Conservation (phyloP, 73 alveolate genomes). For the Paramecium sexaurelia region DNA sequence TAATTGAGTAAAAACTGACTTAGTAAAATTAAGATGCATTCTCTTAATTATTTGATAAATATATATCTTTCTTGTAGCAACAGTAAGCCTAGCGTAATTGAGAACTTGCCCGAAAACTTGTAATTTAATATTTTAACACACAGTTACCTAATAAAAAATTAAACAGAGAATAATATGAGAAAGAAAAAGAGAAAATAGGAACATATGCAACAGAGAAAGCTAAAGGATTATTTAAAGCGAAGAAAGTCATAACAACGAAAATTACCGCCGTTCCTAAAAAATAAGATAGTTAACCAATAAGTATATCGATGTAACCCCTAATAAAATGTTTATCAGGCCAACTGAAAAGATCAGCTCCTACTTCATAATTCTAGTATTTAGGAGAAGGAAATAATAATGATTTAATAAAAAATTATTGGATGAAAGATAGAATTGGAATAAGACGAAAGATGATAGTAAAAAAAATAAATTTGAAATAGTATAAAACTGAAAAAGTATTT, state of each 20-base stretch:
- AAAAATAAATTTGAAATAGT: neutral
- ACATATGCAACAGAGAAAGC: constrained; percentile 8
- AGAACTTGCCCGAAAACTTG: neutral
- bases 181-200: neutral
- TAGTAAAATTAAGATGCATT: constrained; percentile 14
- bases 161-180: neutral
- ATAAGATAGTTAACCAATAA: neutral
- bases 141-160: neutral
- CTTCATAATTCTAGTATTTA: neutral
- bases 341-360: neutral
- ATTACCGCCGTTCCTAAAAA: neutral
- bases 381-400: constrained; percentile 53
- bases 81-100: neutral
- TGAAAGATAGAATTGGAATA: constrained; percentile 15
- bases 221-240: neutral
- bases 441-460: neutral
- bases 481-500: constrained; percentile 72
- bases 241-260: neutral
- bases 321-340: neutral
- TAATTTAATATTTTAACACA: neutral
- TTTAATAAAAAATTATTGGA: neutral
- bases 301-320: constrained; percentile 10
- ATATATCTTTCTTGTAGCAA: neutral
- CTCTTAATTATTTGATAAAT: constrained; percentile 25
- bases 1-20: neutral